A percentile compares a stretch with the other conserved stretches of the same genome.
phyloP scores from a whole-genome alignment of 2,329 filamentous ascomycete species.

The Alternaria triticina region DNA sequence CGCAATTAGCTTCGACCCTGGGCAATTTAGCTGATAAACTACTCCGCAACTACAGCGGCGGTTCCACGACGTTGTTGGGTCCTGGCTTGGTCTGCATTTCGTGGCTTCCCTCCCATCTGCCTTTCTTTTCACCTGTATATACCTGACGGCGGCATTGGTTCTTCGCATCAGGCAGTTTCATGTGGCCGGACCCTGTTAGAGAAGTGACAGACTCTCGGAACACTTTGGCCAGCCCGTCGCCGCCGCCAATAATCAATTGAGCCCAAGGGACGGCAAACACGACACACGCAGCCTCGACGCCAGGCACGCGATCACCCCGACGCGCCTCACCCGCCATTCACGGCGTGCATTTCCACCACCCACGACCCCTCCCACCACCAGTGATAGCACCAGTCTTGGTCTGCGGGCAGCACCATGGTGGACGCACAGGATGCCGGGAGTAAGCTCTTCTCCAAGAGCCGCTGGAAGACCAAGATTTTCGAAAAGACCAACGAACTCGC shows the following conservation, averaged over 20 bases:
- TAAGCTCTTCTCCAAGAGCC: conserved; percentile 50
- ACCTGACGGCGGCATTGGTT: conserved; percentile 5
- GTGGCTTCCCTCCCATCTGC: background rate
- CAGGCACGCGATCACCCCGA: conserved; percentile 10
- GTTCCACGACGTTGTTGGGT: conserved; percentile 8
- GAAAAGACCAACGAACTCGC: conserved; percentile 44
- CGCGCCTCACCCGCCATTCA: background rate
- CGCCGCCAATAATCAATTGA: background rate
- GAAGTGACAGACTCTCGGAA: conserved; percentile 6
- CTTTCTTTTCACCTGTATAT: background rate
- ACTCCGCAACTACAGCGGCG: conserved; percentile 15
- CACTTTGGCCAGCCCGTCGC: conserved; percentile 3
- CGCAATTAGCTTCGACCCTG: conserved; percentile 17
- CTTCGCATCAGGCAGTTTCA: conserved; percentile 10
- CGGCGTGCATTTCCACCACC: background rate
- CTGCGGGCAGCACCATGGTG: conserved; percentile 35
- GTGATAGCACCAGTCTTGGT: background rate
- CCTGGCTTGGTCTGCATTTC: background rate
- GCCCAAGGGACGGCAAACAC: background rate
- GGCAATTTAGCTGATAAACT: conserved; percentile 8
- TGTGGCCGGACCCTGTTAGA: conserved; percentile 12
- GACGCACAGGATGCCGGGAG: conserved; percentile 36
- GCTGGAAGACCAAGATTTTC: conserved; percentile 61
- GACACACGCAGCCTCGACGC: background rate
- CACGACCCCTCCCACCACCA: background rate